Percentiles rank a stretch among this genome's conserved stretches.
Conservation (phyloP, 805 yeast species). For the Tetrapisispora fleetii region DNA sequence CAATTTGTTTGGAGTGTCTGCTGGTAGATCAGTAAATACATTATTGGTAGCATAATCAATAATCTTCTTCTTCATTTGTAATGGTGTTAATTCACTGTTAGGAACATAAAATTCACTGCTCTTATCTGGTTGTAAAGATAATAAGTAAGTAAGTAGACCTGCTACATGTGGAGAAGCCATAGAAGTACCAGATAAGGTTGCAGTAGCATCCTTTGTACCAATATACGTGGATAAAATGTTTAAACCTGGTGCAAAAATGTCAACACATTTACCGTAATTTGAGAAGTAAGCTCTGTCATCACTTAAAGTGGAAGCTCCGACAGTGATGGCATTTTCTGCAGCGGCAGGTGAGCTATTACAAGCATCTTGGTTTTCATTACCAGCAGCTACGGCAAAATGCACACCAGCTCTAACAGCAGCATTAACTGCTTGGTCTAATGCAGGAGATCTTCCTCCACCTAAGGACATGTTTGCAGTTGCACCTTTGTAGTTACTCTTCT, state of each 20-base stretch:
- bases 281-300: conserved; percentile 93
- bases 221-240: conserved; percentile 76
- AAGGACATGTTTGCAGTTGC: conserved; percentile 88
- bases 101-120: conserved; percentile 53
- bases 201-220: conserved; percentile 67
- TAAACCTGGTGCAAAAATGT: conserved; percentile 93
- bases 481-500: conserved; percentile 49
- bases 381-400: conserved; percentile 94
- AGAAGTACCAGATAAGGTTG: conserved; percentile 87
- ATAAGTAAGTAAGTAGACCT: conserved; percentile 82
- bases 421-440: conserved; percentile 77
- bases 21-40: conserved; percentile 52
- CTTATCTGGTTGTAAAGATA: conserved; percentile 73
- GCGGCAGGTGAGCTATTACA: conserved; percentile 89
- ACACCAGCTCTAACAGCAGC: conserved; percentile 85
- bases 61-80: conserved; percentile 66
- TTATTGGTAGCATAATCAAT: conserved; percentile 57
- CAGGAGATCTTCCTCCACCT: conserved; percentile 87
- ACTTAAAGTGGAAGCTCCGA: conserved; percentile 85
- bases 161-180: conserved; percentile 98
- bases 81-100: conserved; percentile 48
- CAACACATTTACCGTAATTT: conserved; percentile 92
- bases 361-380: conserved; percentile 89
- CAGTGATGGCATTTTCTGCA: conserved; percentile 76
- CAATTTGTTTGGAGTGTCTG: conserved; percentile 66